Base-by-base conservation (phyloP, 164 flowering plant species). In the Liriodendron chinense region DNA sequence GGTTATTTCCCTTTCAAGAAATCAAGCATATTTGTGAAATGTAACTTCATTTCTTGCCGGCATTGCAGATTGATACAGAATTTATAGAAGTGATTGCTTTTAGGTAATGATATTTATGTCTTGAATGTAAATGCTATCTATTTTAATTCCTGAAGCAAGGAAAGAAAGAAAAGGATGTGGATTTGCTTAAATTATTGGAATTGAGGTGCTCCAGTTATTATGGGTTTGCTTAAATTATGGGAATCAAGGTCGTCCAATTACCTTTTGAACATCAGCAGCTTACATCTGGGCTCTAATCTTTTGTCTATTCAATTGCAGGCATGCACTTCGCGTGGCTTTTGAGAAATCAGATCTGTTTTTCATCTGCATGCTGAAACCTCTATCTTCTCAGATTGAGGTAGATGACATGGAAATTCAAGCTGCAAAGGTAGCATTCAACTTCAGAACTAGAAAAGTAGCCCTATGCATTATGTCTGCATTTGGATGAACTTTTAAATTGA, bases 311-410 rank as follows among this genome's bases (percentile, higher is more conserved):
- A 63, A 64, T 76, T 78, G 9, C 92, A 94, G 98, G 88, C 98
- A 94, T 82, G 93, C 89, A 12, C 97, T 89, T 65, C 78, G 85
- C 77, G 84, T 91, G 71, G 95, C 94, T 56, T 94, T 94, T 57
- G 87, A 86, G 47, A 94, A 94, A 78, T 92, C 98, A 25, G 98
- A 94, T 80, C 81, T 94, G 84, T 87, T 94, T 81, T 93, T 93
- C 82, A 77, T 92, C 74, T 93, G 98, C 86, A 86, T 92, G 90
- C 84, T 94, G 49, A 86, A 77, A 71, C 90, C 98, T 22, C 74
- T 87, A 7, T 89, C 96, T 53, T 76, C 87, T 69, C 80, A 84
- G 75, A 93, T 93, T 79, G 72, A 28, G 66, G 81, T 89, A 7
- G 98, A 91, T 79, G 91, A 89, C 76, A 77, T 76, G 28, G 97